phyloP scores from a whole-genome alignment of 805 yeast species.

The Yarrowia sp. region DNA sequence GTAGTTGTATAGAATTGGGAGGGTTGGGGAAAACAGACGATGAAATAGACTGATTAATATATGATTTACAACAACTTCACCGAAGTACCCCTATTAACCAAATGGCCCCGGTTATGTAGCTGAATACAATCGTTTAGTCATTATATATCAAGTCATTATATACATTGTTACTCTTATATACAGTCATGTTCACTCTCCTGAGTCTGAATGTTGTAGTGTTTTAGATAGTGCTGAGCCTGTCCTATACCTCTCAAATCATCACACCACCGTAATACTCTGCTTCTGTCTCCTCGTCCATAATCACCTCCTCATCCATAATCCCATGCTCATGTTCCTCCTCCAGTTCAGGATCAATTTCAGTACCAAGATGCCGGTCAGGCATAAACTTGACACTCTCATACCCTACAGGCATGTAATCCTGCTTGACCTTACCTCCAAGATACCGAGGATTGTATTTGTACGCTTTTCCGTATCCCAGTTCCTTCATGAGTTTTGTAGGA shows the following conservation, averaged over 20 bases:
- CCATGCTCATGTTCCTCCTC: slow-evolving; percentile 26
- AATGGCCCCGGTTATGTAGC: too few species aligned
- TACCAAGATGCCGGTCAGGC: slow-evolving; percentile 42
- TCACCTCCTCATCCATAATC: neutral
- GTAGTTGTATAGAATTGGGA: too few species aligned
- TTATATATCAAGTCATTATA: too few species aligned
- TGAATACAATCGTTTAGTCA: too few species aligned
- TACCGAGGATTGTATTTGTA: slow-evolving; percentile 89
- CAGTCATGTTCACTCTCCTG: too few species aligned
- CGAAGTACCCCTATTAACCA: too few species aligned
- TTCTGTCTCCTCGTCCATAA: neutral
- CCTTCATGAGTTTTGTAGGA: slow-evolving; percentile 87
- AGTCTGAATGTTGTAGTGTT: too few species aligned
- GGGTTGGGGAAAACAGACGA: too few species aligned
- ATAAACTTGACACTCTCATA: slow-evolving; percentile 50
- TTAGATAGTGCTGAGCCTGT: too few species aligned
- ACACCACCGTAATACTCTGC: slow-evolving; percentile 19
- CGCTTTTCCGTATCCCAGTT: slow-evolving; percentile 75
- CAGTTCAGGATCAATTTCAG: slow-evolving; percentile 28
- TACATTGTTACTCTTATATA: too few species aligned
- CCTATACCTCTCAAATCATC: neutral
- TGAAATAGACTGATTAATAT: too few species aligned
- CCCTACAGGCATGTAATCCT: slow-evolving; percentile 63
- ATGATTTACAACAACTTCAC: too few species aligned
- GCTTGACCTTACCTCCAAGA: slow-evolving; percentile 66